Conservation (phyloP, 1,139 yeast species). For the Geotrichum aggregatum region DNA sequence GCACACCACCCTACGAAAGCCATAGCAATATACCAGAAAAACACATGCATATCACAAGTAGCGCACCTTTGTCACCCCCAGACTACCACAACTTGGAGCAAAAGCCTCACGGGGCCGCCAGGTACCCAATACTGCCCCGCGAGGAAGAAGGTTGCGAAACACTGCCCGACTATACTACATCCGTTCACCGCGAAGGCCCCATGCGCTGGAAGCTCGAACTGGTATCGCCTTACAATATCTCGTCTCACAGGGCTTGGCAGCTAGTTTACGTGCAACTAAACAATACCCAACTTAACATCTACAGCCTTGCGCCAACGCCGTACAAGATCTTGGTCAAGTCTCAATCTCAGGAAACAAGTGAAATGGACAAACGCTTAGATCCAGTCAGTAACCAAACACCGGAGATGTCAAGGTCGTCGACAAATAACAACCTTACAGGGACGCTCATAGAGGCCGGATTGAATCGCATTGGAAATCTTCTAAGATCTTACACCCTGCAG, state of each 20-base stretch:
- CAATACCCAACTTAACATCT: slow-evolving; percentile 53
- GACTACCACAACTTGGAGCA: slow-evolving; percentile 22
- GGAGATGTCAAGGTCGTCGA: no score
- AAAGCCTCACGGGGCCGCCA: slow-evolving; percentile 12
- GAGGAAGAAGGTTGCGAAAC: slow-evolving; percentile 36
- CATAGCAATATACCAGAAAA: not conserved
- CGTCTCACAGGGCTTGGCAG: slow-evolving; percentile 50
- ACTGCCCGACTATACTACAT: slow-evolving; percentile 37
- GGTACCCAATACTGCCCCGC: slow-evolving; percentile 35
- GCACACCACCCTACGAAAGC: no score
- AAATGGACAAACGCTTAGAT: no score
- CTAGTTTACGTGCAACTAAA: slow-evolving; percentile 52
- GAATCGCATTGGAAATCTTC: slow-evolving; percentile 7
- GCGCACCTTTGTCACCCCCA: no score
- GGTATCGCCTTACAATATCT: slow-evolving; percentile 35
- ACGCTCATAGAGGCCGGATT: slow-evolving; percentile 6
- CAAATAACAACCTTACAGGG: slow-evolving; percentile 8
- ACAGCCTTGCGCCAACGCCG: slow-evolving; percentile 28
- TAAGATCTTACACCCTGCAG: slow-evolving; percentile 55
- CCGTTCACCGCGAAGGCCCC: slow-evolving; percentile 34
- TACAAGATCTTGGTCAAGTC: no score
- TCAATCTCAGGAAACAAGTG: no score
- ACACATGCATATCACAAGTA: no score
- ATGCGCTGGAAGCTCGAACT: slow-evolving; percentile 39
- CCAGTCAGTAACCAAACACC: no score